Evolutionary conservation across 768 basidiomycete genomes (phyloP).

Genomic region (Phaeotremella fagi): DNA sequence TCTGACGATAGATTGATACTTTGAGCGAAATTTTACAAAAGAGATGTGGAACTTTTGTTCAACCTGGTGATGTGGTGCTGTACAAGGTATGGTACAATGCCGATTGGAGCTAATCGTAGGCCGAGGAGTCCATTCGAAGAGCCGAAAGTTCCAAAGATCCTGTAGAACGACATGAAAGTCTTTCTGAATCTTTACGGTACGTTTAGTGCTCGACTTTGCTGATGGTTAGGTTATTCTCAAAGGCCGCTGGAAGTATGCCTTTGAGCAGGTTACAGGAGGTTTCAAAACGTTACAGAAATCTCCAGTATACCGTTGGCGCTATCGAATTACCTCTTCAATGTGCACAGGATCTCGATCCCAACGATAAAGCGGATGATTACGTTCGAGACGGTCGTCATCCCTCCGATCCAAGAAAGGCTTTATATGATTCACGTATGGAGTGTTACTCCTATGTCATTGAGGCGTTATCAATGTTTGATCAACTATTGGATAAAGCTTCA

Average conservation of each 20-base stretch:
- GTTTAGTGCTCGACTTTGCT: conserved; percentile 14
- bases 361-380: conserved; percentile 57
- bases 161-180: conserved; percentile 68
- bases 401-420: conserved; percentile 58
- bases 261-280: conserved; percentile 80
- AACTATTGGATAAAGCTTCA: conserved; percentile 52
- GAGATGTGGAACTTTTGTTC: conserved; percentile 94
- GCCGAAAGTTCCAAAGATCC: conserved; percentile 75
- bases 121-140: conserved; percentile 86
- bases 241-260: conserved; percentile 77
- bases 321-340: conserved; percentile 79
- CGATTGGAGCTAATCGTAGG: conserved; percentile 52
- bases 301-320: conserved; percentile 78
- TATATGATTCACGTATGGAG: conserved; percentile 60
- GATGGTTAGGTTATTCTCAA: conserved; percentile 67
- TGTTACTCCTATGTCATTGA: conserved; percentile 83
- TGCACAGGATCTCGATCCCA: conserved; percentile 70
- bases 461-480: conserved; percentile 73
- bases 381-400: conserved; percentile 63
- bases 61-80: conserved; percentile 93
- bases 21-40: conserved; percentile 92
- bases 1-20: conserved; percentile 74
- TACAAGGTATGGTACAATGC: conserved; percentile 65
- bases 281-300: conserved; percentile 78
- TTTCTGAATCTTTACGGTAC: conserved; percentile 82